A percentile compares a stretch with the other conserved stretches of the same genome.
These are phyloP conservation scores for Kurtzmaniella cleridarum DNA, from an alignment of 805 yeast genomes.

Conservation along the genomic window DNA sequence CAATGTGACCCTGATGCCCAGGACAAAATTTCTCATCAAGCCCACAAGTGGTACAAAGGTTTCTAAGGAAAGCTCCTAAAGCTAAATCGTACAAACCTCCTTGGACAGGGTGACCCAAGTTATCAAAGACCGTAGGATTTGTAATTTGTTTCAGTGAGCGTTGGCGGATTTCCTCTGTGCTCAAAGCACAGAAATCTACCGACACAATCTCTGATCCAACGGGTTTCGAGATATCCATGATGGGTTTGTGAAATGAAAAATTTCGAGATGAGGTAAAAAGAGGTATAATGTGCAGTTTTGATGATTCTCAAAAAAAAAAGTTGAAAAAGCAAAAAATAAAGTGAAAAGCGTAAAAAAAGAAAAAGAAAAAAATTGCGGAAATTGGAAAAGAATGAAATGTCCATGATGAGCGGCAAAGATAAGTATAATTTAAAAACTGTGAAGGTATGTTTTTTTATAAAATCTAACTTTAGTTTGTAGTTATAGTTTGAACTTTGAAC, in stretches of 20 bases:
- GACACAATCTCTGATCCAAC: conserved; percentile 90
- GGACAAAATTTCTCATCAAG: conserved; percentile 92
- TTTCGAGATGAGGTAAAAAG: background rate
- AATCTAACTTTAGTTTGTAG: no score
- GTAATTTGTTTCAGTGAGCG: conserved; percentile 93
- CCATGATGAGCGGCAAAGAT: no score
- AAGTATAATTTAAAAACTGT: no score
- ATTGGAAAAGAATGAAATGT: no score
- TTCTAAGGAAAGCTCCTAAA: conserved; percentile 88
- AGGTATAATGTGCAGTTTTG: background rate
- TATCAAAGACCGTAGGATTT: conserved; percentile 93
- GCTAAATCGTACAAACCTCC: conserved; percentile 93
- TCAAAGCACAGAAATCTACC: conserved; percentile 85
- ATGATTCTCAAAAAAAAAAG: background rate
- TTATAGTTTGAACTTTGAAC: no score
- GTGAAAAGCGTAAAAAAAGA: background rate
- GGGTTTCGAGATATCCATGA: conserved; percentile 94
- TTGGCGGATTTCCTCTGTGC: conserved; percentile 75
- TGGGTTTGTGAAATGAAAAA: conserved; percentile 1
- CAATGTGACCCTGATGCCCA: conserved; percentile 98
- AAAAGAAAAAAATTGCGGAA: background rate
- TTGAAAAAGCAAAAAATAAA: background rate
- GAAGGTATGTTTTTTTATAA: no score
- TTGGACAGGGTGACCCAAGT: conserved; percentile 89
- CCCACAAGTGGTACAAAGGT: conserved; percentile 93